Percentiles rank a stretch among this genome's conserved stretches.
These are phyloP conservation scores for Herpotrichia juniperi DNA, from an alignment of 2,329 filamentous ascomycete genomes.

Conservation along the genomic window DNA sequence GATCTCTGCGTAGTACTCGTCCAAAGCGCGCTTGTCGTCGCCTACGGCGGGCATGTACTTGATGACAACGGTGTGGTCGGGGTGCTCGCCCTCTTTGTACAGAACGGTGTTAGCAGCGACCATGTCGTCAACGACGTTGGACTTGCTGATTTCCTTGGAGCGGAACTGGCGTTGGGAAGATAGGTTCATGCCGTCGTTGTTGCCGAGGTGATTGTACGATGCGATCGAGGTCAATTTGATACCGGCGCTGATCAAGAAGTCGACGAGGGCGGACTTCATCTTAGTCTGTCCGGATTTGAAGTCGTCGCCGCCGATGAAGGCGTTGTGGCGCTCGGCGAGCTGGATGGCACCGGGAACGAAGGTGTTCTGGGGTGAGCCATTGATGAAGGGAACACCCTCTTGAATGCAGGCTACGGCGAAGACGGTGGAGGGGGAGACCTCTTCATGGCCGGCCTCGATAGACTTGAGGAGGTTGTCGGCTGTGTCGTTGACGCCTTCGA, in stretches of 20 bases:
- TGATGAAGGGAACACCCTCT: conserved; percentile 93
- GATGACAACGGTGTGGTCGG: conserved; percentile 98
- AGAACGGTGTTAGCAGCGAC: conserved; percentile 92
- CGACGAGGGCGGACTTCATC: conserved; percentile 99
- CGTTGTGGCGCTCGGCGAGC: conserved; percentile 82
- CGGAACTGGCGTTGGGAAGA: conserved; percentile 98
- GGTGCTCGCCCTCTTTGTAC: conserved; percentile 91
- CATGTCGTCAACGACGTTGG: conserved; percentile 99
- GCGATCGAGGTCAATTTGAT: conserved; percentile 99
- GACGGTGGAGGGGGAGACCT: conserved; percentile 93
- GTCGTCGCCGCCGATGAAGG: conserved; percentile 97
- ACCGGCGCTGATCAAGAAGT: conserved; percentile 97
- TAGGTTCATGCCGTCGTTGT: conserved; percentile 99
- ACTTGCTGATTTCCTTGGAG: conserved; percentile 99
- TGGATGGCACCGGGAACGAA: conserved; percentile 93
- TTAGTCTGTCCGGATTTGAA: conserved; percentile 99
- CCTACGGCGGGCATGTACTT: conserved; percentile 99
- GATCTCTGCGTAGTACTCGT: conserved; percentile 99
- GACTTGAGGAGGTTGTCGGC: conserved; percentile 90
- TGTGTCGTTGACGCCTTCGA: conserved; percentile 92
- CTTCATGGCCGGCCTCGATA: conserved; percentile 84
- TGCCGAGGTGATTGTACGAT: conserved; percentile 98
- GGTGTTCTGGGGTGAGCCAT: conserved; percentile 98
- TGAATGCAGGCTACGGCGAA: conserved; percentile 95
- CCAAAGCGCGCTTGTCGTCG: conserved; percentile 97